Evolutionary conservation across 768 basidiomycete genomes (phyloP).

Genomic region (Boletus sp.): DNA sequence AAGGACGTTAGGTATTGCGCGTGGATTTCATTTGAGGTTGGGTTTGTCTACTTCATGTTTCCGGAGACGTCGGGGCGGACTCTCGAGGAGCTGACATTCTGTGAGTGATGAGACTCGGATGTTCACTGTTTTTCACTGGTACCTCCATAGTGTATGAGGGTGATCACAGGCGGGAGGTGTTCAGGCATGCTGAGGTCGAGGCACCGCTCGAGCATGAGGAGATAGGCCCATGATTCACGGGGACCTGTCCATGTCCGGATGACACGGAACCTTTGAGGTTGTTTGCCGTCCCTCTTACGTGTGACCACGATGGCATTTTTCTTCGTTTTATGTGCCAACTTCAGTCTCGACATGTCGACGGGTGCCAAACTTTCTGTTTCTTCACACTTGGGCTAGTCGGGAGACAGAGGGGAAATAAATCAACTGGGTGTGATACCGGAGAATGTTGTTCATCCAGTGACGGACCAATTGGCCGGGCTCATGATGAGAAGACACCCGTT

Average conservation of each 20-base stretch:
- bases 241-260: no score
- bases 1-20: constrained; percentile 13
- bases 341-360: no score
- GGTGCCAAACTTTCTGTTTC: no score
- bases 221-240: not conserved
- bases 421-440: no score
- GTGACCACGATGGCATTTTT: not conserved
- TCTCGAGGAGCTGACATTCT: constrained; percentile 18
- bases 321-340: no score
- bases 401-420: no score
- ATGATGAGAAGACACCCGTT: no score
- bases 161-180: not conserved
- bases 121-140: no score
- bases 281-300: not conserved
- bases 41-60: constrained; percentile 16
- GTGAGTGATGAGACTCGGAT: not conserved
- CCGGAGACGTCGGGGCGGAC: constrained; percentile 20
- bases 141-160: not conserved
- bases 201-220: not conserved
- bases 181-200: not conserved
- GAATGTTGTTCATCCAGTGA: no score
- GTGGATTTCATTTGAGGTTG: constrained; percentile 13
- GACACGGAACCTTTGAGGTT: not conserved
- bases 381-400: no score
- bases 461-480: no score